These are phyloP conservation scores for Cicer yamashitae DNA, from an alignment of 306 rosid species.

Conservation along the genomic window DNA sequence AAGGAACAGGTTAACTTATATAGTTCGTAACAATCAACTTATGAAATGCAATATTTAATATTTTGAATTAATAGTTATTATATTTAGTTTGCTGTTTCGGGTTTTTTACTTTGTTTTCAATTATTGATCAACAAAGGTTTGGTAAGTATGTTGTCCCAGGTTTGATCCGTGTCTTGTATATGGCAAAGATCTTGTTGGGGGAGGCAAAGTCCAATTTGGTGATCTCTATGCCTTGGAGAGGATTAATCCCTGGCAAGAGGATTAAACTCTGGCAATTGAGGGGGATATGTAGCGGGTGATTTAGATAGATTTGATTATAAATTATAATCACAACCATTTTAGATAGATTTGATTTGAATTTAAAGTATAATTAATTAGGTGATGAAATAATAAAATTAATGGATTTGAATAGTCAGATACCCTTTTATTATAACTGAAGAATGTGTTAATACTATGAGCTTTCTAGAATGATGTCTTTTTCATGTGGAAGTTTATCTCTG, in stretches of 20 bases:
- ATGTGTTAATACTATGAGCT: not conserved
- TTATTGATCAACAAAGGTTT: not conserved
- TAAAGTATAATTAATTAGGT: not conserved
- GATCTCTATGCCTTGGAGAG: not conserved
- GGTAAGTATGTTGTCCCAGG: conserved; percentile 6
- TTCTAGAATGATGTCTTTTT: not conserved
- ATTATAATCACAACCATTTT: not conserved
- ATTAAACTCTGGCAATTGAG: not conserved
- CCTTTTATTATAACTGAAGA: not conserved
- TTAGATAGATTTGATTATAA: conserved; percentile 6
- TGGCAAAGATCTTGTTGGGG: not conserved
- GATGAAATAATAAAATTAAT: not conserved
- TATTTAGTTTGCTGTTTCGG: not conserved
- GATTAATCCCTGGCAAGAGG: not conserved
- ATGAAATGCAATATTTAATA: not conserved
- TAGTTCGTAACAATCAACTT: not conserved
- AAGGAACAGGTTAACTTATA: not conserved
- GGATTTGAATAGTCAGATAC: not conserved
- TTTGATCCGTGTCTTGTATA: not conserved
- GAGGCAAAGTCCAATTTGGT: not conserved
- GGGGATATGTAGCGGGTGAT: not conserved
- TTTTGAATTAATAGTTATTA: not conserved
- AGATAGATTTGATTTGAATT: conserved; percentile 16
- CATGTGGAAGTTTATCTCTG: not conserved
- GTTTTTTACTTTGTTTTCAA: not conserved